Evolutionary conservation across 2,329 filamentous ascomycete species (phyloP), one percentile per base, ranked within the genome.

Genomic region (Grosmannia penicillata): DNA sequence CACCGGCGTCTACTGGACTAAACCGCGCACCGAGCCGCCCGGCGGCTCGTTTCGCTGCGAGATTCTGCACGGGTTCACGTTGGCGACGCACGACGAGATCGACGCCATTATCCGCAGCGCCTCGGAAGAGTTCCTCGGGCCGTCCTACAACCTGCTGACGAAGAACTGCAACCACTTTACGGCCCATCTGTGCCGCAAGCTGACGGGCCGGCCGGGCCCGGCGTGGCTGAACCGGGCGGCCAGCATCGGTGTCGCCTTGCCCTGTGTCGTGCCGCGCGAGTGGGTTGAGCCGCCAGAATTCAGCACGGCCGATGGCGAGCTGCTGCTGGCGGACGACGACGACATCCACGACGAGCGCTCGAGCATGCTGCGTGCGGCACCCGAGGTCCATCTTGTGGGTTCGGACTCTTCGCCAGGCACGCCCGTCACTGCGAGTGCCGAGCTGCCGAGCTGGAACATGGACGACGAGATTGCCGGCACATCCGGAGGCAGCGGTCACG

Each of bases 101-200:
- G 76, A 85, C 37, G 53, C 63, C 13, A 78, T 83, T 29, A 70
- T 93, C 32, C 72, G 70, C 48, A 64, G 66, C 40, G 78, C 78
- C 11, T 83, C 78, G 1, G 70, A 79, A 30, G 68, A 78, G 47
- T 93, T 91, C 50, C 68, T 76, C 40, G 84, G 84, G 19, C 76
- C 76, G 0, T 70, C 71, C 13, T 91, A 93, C 58, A 89, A 91
- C 51, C 70, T 93, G 13, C 66, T 93, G 32, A 85, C 78, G 17
- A 76, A 76, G 49, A 93, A 93, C 57, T 93, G 84, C 68, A 93
- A 93, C 55, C 84, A 93, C 55, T 93, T 93, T 55, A 89, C 83
- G 3, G 75, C 75, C 17, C 75, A 80, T 49, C 68, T 93, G 15
- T 86, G 81, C 57, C 66, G 78, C 53, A 72, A 72, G 47, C 66